Percentiles rank a stretch among this genome's conserved stretches.
phyloP scores from a whole-genome alignment of 148 eudicot genomes.

The Fallopia convolvulus region DNA sequence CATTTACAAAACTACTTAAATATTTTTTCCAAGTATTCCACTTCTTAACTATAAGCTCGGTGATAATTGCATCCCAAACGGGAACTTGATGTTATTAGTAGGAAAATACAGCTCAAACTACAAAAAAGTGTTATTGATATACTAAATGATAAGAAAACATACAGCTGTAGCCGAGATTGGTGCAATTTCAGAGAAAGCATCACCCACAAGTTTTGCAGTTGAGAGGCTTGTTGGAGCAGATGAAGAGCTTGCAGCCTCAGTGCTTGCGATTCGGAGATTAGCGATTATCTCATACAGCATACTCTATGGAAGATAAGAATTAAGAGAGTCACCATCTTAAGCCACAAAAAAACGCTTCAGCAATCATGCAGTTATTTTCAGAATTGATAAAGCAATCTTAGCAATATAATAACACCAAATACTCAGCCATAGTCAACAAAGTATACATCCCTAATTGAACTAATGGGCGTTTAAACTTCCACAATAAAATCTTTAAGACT shows the following conservation, averaged over 20 bases:
- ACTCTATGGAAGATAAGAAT: constrained; percentile 21
- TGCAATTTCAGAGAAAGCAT: constrained; percentile 38
- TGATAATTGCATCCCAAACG: not conserved
- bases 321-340: not conserved
- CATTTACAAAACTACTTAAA: not conserved
- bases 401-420: not conserved
- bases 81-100: not conserved
- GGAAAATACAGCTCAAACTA: not conserved
- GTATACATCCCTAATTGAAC: not conserved
- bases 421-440: not conserved
- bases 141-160: constrained; percentile 12
- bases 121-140: not conserved
- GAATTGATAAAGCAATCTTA: not conserved
- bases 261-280: constrained; percentile 40
- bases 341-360: not conserved
- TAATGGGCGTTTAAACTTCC: not conserved
- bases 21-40: not conserved
- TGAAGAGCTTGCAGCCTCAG: constrained; percentile 60
- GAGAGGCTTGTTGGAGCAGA: constrained; percentile 38
- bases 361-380: not conserved
- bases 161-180: constrained; percentile 26
- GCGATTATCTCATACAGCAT: constrained; percentile 64
- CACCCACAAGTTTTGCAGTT: constrained; percentile 38
- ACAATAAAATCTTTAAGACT: not conserved
- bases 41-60: not conserved